phyloP scores from a whole-genome alignment of 805 yeast species.

The Candida tibetensis region DNA sequence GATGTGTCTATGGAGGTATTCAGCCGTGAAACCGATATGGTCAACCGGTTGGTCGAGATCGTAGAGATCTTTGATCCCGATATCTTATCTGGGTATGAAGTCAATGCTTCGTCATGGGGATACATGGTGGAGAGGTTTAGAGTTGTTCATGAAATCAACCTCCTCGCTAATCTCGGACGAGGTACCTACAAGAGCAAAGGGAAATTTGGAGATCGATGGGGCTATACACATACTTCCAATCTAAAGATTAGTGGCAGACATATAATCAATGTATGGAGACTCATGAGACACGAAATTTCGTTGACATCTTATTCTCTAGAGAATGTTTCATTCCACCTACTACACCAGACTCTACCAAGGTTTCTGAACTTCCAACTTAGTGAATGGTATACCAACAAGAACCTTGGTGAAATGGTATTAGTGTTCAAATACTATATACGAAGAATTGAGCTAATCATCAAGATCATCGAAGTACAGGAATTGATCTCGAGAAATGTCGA shows the following conservation, averaged over 20 bases:
- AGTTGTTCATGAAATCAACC: constrained; percentile 45
- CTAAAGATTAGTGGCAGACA: constrained; percentile 77
- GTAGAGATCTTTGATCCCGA: constrained; percentile 80
- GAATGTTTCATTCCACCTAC: constrained; percentile 63
- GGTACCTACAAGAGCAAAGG: constrained; percentile 47
- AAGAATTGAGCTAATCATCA: constrained; percentile 42
- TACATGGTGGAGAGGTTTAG: constrained; percentile 68
- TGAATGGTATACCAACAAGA: constrained; percentile 23
- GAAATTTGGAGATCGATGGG: constrained; percentile 71
- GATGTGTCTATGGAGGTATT: constrained; percentile 24
- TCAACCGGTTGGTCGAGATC: constrained; percentile 51
- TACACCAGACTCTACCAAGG: constrained; percentile 68
- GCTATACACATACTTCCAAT: constrained; percentile 72
- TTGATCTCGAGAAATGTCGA: constrained; percentile 70
- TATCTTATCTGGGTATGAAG: constrained; percentile 80
- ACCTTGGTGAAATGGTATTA: constrained; percentile 37
- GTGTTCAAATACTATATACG: constrained; percentile 47
- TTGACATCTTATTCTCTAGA: constrained; percentile 73
- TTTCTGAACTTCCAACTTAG: constrained; percentile 51
- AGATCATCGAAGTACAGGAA: constrained; percentile 60
- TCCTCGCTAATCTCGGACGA: constrained; percentile 61
- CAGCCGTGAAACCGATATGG: constrained; percentile 55
- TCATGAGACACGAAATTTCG: constrained; percentile 58
- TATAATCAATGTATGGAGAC: constrained; percentile 81
- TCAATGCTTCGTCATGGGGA: constrained; percentile 85